Evolutionary conservation across 2,329 filamentous ascomycete genomes (phyloP).

Genomic region (Harringtonia aguacate): DNA sequence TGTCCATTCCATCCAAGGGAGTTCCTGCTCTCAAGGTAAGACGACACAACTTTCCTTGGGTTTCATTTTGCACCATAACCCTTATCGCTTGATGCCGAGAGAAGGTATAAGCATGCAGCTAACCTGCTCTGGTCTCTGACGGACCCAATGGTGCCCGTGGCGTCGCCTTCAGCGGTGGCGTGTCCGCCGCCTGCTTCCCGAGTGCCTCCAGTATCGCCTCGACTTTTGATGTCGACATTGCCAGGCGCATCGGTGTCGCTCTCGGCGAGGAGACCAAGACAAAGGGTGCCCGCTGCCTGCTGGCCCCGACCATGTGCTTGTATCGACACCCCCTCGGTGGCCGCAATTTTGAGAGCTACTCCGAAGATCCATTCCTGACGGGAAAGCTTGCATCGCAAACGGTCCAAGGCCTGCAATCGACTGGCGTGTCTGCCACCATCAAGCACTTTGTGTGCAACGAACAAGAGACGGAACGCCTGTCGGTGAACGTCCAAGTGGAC

Average conservation of each 20-base stretch:
- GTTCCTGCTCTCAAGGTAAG: slow-evolving; percentile 47
- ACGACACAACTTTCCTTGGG: no score
- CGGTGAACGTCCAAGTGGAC: slow-evolving; percentile 32
- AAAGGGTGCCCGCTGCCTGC: slow-evolving; percentile 55
- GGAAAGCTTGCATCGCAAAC: slow-evolving; percentile 63
- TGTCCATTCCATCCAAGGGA: slow-evolving; percentile 47
- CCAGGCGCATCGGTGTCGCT: slow-evolving; percentile 58
- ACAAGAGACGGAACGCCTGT: no score
- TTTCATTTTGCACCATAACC: no score
- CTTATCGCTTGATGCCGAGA: not conserved
- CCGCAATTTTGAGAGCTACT: slow-evolving; percentile 78
- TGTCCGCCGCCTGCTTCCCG: slow-evolving; percentile 66
- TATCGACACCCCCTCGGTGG: slow-evolving; percentile 74
- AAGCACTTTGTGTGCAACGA: no score
- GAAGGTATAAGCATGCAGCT: slow-evolving; percentile 16
- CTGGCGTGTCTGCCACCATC: slow-evolving; percentile 66
- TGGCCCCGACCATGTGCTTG: slow-evolving; percentile 72
- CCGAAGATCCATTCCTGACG: slow-evolving; percentile 69
- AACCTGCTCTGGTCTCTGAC: slow-evolving; percentile 55
- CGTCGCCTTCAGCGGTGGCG: slow-evolving; percentile 56
- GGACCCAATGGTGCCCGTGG: slow-evolving; percentile 61
- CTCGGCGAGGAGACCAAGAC: slow-evolving; percentile 57
- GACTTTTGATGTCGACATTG: slow-evolving; percentile 64
- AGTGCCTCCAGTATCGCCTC: slow-evolving; percentile 69
- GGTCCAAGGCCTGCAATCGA: slow-evolving; percentile 61